phyloP scores from a whole-genome alignment of 768 basidiomycete species.

The Solioccasus polychromus region DNA sequence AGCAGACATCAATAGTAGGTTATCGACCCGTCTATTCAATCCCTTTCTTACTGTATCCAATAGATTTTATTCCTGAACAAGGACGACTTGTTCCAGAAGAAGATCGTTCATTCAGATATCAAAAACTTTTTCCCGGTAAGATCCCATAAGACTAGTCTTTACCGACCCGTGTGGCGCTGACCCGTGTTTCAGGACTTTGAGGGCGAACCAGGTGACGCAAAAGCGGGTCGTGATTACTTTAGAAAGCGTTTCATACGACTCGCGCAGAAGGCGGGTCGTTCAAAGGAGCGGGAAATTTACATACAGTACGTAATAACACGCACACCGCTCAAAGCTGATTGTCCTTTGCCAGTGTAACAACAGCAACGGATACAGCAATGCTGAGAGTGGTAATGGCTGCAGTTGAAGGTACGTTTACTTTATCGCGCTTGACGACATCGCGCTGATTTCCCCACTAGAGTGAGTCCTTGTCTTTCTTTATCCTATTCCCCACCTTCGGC shows the following conservation, averaged over 20 bases:
- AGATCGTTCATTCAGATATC: conserved; percentile 79
- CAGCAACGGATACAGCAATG: conserved; percentile 86
- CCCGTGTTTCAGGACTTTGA: conserved; percentile 65
- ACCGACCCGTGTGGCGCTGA: not conserved
- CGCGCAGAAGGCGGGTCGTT: conserved; percentile 80
- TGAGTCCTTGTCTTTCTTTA: conserved; percentile 47
- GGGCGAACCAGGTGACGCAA: conserved; percentile 68
- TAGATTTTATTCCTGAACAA: conserved; percentile 96
- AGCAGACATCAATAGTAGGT: conserved; percentile 85
- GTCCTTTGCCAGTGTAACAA: conserved; percentile 61
- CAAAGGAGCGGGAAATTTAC: conserved; percentile 88
- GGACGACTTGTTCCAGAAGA: conserved; percentile 87
- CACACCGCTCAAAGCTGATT: conserved; percentile 9
- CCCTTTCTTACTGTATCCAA: conserved; percentile 1
- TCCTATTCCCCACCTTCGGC: conserved; percentile 20
- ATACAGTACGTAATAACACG: conserved; percentile 66
- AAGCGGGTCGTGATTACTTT: conserved; percentile 87
- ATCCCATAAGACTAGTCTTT: not conserved
- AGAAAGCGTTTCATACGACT: conserved; percentile 78
- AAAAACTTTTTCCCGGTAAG: conserved; percentile 84
- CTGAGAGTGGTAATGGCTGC: conserved; percentile 92
- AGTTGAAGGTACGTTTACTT: conserved; percentile 72
- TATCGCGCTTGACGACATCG: not conserved
- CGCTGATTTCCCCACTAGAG: conserved; percentile 45
- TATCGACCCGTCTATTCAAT: not conserved